These are phyloP conservation scores for Oenanthe javanica DNA, from an alignment of 140 eudicot species.

Conservation along the genomic window DNA sequence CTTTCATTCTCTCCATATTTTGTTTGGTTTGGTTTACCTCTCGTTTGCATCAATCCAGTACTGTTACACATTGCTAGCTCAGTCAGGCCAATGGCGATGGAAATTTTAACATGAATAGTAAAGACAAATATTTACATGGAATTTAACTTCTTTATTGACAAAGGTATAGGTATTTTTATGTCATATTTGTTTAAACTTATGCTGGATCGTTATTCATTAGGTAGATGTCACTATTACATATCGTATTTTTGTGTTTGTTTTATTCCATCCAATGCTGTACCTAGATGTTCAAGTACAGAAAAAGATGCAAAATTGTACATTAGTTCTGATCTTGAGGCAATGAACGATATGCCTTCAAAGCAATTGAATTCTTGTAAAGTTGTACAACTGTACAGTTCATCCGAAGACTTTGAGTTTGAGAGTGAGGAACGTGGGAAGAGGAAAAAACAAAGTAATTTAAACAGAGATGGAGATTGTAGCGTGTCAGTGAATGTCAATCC, in stretches of 20 bases:
- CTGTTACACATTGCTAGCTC: too few species aligned
- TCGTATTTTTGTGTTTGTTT: background rate
- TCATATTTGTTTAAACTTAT: background rate
- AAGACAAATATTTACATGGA: background rate
- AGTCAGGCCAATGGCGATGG: too few species aligned
- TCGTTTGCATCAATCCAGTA: too few species aligned
- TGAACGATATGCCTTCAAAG: slow-evolving; percentile 9
- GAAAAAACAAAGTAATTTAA: background rate
- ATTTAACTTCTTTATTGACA: background rate
- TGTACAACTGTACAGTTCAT: slow-evolving; percentile 7
- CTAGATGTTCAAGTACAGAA: background rate
- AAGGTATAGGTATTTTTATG: background rate
- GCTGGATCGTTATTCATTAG: background rate
- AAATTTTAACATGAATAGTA: too few species aligned
- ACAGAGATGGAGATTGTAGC: background rate
- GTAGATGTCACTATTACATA: background rate
- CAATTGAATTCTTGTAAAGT: background rate
- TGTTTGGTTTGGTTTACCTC: too few species aligned
- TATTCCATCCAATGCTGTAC: background rate
- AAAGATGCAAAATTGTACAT: background rate
- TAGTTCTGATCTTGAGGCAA: background rate
- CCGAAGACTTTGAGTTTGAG: slow-evolving; percentile 5
- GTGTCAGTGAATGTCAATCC: background rate
- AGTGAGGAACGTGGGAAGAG: slow-evolving; percentile 7
- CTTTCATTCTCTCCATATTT: background rate